Evolutionary conservation across 495 filamentous ascomycete species (phyloP).

Genomic region (Talaromyces adpressus): DNA sequence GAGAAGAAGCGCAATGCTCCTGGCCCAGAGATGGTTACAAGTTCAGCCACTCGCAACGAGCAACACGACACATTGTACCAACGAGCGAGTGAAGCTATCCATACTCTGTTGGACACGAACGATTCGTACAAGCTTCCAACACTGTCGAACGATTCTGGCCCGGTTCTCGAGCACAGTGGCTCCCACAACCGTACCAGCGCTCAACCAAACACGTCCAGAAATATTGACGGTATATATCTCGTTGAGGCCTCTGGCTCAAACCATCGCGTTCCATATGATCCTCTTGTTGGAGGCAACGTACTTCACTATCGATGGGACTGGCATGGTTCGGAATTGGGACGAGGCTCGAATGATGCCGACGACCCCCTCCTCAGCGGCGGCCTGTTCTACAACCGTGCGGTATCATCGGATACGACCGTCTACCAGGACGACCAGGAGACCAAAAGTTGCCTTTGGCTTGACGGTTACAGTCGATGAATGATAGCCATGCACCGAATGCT

Average conservation of each 20-base stretch:
- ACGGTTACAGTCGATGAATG: conserved; percentile 6
- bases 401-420: conserved; percentile 28
- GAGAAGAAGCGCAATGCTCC: neutral
- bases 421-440: conserved; percentile 24
- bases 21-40: neutral
- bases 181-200: neutral
- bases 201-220: neutral
- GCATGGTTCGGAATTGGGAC: neutral
- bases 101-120: neutral
- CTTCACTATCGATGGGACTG: conserved; percentile 9
- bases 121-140: neutral
- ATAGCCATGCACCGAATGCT: neutral
- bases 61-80: neutral
- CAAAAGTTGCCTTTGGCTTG: conserved; percentile 27
- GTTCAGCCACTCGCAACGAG: neutral
- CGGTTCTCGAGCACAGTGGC: neutral
- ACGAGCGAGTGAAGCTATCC: neutral
- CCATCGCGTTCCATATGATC: conserved; percentile 2
- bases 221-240: conserved; percentile 7
- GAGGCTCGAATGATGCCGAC: neutral
- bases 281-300: conserved; percentile 2
- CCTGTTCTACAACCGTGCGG: conserved; percentile 4
- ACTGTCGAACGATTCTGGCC: neutral
- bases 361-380: neutral
- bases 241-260: neutral